These are phyloP conservation scores for Aspergillus kassunensis DNA, from an alignment of 495 filamentous ascomycete genomes.

Conservation along the genomic window DNA sequence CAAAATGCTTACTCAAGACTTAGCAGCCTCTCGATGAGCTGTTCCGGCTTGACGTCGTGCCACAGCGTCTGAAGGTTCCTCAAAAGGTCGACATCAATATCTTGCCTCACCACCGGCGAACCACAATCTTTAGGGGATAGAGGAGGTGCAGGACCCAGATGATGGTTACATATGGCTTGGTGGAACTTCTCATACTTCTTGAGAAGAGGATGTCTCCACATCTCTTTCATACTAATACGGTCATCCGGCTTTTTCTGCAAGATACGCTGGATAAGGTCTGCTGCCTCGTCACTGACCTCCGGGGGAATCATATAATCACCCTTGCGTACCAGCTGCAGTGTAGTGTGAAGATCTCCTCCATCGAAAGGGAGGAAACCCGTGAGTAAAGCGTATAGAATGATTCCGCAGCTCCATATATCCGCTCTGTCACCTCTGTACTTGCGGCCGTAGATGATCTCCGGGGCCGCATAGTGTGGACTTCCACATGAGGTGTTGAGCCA, in stretches of 20 bases:
- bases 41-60: slow-evolving; percentile 73
- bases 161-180: slow-evolving; percentile 43
- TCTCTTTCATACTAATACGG: slow-evolving; percentile 70
- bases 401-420: slow-evolving; percentile 93
- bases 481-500: slow-evolving; percentile 85
- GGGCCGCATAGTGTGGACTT: slow-evolving; percentile 93
- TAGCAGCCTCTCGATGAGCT: slow-evolving; percentile 61
- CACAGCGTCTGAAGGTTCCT: slow-evolving; percentile 82
- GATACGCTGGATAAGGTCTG: slow-evolving; percentile 72
- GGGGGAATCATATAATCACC: slow-evolving; percentile 70
- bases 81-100: slow-evolving; percentile 75
- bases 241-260: slow-evolving; percentile 67
- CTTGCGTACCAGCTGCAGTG: slow-evolving; percentile 63
- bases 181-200: slow-evolving; percentile 71
- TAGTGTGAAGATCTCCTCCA: slow-evolving; percentile 51
- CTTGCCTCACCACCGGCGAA: slow-evolving; percentile 43
- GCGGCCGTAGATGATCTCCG: slow-evolving; percentile 71
- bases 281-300: slow-evolving; percentile 64
- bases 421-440: slow-evolving; percentile 77
- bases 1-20: slow-evolving; percentile 60
- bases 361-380: slow-evolving; percentile 80
- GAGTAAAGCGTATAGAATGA: slow-evolving; percentile 82
- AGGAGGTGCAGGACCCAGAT: slow-evolving; percentile 50
- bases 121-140: slow-evolving; percentile 53
- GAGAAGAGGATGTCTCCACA: slow-evolving; percentile 81